Percentiles rank a stretch among this genome's conserved stretches.
These are phyloP conservation scores for Crotalaria pallida DNA, from an alignment of 306 rosid genomes.

Conservation along the genomic window DNA sequence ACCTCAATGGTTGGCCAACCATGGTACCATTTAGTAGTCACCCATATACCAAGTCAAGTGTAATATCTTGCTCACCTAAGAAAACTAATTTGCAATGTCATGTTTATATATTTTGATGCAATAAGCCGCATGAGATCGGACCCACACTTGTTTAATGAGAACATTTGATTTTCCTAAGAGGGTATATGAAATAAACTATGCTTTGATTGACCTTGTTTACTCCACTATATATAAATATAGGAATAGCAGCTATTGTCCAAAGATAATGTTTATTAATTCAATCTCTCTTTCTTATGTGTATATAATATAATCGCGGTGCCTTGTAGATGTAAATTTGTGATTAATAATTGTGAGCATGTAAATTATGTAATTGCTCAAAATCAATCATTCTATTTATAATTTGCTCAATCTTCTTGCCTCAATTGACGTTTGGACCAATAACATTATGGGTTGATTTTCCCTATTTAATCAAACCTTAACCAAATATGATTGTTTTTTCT, in stretches of 20 bases:
- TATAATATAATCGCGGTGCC: constrained; percentile 19
- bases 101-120: constrained; percentile 15
- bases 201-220: constrained; percentile 39
- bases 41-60: constrained; percentile 39
- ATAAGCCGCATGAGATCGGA: constrained; percentile 28
- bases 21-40: constrained; percentile 27
- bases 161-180: constrained; percentile 12
- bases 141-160: constrained; percentile 26
- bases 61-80: constrained; percentile 35
- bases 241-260: constrained; percentile 28
- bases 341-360: background rate
- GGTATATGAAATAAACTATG: constrained; percentile 10
- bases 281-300: constrained; percentile 29
- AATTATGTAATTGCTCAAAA: constrained; percentile 7
- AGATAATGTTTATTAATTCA: constrained; percentile 11
- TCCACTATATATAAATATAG: constrained; percentile 21
- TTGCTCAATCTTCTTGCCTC: constrained; percentile 21
- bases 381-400: constrained; percentile 21
- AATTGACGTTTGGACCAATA: background rate
- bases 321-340: constrained; percentile 23
- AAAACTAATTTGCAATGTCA: constrained; percentile 13
- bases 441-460: constrained; percentile 18
- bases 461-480: constrained; percentile 6
- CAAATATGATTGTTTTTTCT: background rate
- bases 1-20: constrained; percentile 61